Base-by-base conservation (phyloP, 2,329 filamentous ascomycete species). In the Claviceps monticola region DNA sequence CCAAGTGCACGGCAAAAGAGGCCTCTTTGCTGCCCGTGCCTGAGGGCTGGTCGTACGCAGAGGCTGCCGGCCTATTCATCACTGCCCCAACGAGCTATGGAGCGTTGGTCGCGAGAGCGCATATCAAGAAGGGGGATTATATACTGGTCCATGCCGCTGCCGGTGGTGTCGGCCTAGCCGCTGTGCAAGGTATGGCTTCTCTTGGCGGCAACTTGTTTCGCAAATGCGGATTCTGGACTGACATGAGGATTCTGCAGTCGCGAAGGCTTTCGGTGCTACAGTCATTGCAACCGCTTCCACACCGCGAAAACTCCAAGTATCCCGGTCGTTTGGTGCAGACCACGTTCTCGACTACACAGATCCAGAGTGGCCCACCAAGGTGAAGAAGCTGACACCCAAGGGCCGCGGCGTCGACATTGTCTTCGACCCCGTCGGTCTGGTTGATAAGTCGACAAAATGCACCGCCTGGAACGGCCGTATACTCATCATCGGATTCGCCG, bases 261-360 rank as follows among this genome's bases (percentile, higher is more conserved):
- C 91, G 29, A 96, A 96, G 69, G 91, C 90, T 0, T 83, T 86
- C 49, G 91, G 91, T 6, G 91, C 91, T 9, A 93, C 78, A 3
- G 91, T 97, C n/a, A 83, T 97, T 55, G 91, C 91, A 4, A 96
- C 91, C 0, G 91, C 89, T 0, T 88, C 89, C 1, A 86, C 85
- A 1, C 66, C 79, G 59, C 80, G 83, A 50, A 97, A 97, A 70
- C 76, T 89, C 8, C 78, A 86, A 52, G 80, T 96, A 9, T 91
- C 90, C 47, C 77, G 75, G 57, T 71, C 75, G 2, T 97, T 88
- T 59, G 91, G 91, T 29, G 91, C 91, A 2, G 90, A 97, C 68
- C 81, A 91, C 65, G 79, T 79, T 2, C 67, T 97, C 54, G 81
- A 91, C 66, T 96, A 96, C 68, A 75, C 75, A 17, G 74, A 84